phyloP scores from a whole-genome alignment of 2,329 filamentous ascomycete species.

The Talaromyces sp. region DNA sequence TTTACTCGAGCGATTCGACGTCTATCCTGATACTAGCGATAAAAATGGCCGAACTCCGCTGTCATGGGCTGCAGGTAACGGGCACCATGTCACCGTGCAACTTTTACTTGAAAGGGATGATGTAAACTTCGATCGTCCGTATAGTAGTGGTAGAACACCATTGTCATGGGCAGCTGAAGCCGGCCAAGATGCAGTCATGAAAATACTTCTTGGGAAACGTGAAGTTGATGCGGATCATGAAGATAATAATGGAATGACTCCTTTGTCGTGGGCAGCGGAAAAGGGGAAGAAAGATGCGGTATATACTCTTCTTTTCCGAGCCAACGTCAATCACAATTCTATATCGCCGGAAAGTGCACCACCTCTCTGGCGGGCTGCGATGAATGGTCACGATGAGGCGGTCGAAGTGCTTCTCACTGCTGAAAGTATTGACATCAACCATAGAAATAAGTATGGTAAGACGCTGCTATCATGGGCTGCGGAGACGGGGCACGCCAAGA shows the following conservation, averaged over 20 bases:
- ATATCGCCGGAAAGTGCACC: neutral
- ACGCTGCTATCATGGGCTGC: constrained; percentile 3
- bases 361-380: neutral
- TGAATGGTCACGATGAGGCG: neutral
- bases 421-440: neutral
- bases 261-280: neutral
- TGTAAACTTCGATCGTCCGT: neutral
- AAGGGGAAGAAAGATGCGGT: neutral
- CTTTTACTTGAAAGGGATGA: neutral
- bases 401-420: neutral
- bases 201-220: neutral
- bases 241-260: neutral
- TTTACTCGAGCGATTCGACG: neutral
- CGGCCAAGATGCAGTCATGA: neutral
- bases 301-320: neutral
- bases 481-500: neutral
- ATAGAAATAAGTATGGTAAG: neutral
- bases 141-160: constrained; percentile 6
- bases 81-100: neutral
- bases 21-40: neutral
- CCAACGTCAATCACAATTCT: neutral
- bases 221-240: neutral
- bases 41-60: constrained; percentile 1
- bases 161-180: constrained; percentile 1
- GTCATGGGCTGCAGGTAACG: neutral